Evolutionary conservation across 768 basidiomycete genomes (phyloP), one percentile per base, ranked within the genome.

Genomic region (Russula olivacea): DNA sequence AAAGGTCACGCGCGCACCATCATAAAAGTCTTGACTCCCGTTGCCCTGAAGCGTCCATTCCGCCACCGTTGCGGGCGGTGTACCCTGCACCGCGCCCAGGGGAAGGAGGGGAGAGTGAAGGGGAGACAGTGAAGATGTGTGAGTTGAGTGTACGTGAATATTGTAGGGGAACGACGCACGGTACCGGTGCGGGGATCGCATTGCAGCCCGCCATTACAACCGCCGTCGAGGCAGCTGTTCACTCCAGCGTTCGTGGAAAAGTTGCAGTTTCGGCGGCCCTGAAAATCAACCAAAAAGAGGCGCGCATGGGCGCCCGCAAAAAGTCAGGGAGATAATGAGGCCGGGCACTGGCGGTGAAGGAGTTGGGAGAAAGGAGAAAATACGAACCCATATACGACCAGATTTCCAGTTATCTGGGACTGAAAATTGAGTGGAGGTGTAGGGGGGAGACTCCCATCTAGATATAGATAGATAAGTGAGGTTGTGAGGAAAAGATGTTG

Each of bases 21-120:
- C 86, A 58, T 86, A 88, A 64, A 75, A 84, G 65, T 88, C 87
- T 1, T 47, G 28, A 52, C 75, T 77, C 14, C 74, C 77, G 48
- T 71, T 69, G 1, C 69, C 77, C 66, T 75, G 67, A 10, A 88
- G 72, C n/a, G 84, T 87, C 75, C 81, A 88, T 67, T 89, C 86
- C 1, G 87, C 88, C 41, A 89, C 74, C 4, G 81, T 80, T 12
- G 83, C 87, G 48, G 88, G 88, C 36, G 87, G 86, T n/a, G 84
- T 79, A 55, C 84, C 85, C 80, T 80, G 45, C 21, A 52, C 21
- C 11, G 55, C 65, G 8, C 40, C 21, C 43, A n/a, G 43, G 43
- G 9, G 8, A 19, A n/a, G 41, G 41, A 19, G 19, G 14, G 17
- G 40, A 41, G 32, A 41, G 43, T 9, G 19, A 19, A n/a, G 41